These are phyloP conservation scores for Phaeosphaeria sp. DNA, from an alignment of 2,329 filamentous ascomycete species.

Conservation along the genomic window DNA sequence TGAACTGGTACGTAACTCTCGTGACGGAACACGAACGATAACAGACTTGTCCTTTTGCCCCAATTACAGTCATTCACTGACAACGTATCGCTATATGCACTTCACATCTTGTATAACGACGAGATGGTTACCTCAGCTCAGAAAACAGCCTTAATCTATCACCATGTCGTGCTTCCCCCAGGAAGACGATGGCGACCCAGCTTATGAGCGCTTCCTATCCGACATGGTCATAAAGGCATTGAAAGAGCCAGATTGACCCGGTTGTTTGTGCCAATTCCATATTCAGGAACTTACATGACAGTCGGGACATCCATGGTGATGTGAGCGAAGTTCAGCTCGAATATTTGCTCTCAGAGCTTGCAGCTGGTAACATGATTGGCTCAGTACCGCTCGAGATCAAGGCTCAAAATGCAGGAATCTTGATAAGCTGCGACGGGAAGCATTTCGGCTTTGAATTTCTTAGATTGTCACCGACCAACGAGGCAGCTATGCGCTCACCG, in stretches of 20 bases:
- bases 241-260: background rate
- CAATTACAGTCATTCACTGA: too few relatives aligned
- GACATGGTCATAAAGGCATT: conserved; percentile 4
- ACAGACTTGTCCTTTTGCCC: too few relatives aligned
- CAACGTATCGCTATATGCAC: too few relatives aligned
- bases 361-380: conserved; percentile 6
- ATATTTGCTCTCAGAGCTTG: conserved; percentile 21
- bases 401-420: conserved; percentile 56
- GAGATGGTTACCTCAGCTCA: background rate
- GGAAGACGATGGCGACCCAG: conserved; percentile 19
- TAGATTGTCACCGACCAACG: conserved; percentile 54
- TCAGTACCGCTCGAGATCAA: conserved; percentile 50
- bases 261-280: background rate
- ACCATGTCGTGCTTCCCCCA: conserved; percentile 58
- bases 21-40: too few relatives aligned
- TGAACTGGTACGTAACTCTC: too few relatives aligned
- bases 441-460: conserved; percentile 52
- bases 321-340: conserved; percentile 19
- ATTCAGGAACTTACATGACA: background rate
- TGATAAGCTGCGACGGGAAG: conserved; percentile 41
- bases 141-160: conserved; percentile 44
- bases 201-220: conserved; percentile 7
- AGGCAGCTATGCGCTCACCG: conserved; percentile 47
- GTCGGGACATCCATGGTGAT: conserved; percentile 9
- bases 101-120: background rate